Conservation (phyloP, 352 stramenopile species). For the Globisporangium alternatum region DNA sequence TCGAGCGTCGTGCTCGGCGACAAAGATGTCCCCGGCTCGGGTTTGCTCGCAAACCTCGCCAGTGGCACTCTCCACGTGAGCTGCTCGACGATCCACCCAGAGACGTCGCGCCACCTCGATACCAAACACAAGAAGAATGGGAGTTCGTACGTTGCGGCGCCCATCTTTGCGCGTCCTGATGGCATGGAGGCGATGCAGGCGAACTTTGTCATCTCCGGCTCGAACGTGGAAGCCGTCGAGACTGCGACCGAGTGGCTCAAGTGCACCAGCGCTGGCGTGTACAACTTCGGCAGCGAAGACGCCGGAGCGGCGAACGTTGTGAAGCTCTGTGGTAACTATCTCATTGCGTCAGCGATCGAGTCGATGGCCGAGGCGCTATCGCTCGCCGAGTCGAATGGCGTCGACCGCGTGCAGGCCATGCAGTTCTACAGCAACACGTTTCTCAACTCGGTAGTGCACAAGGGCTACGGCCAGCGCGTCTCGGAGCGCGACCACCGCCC, state of each 20-base stretch:
- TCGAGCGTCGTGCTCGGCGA: constrained; percentile 38
- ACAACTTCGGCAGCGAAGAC: constrained; percentile 49
- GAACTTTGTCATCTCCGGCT: constrained; percentile 56
- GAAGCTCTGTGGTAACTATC: constrained; percentile 81
- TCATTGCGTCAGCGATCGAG: constrained; percentile 80
- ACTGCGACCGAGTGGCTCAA: constrained; percentile 36
- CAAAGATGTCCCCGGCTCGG: constrained; percentile 14
- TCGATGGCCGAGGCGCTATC: constrained; percentile 67
- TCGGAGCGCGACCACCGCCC: constrained; percentile 67
- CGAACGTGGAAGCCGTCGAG: constrained; percentile 31
- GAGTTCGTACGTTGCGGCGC: constrained; percentile 47
- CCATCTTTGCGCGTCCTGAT: constrained; percentile 74
- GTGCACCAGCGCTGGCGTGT: constrained; percentile 40
- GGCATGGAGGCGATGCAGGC: constrained; percentile 67
- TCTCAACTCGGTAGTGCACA: constrained; percentile 80
- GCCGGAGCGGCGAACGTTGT: constrained; percentile 67
- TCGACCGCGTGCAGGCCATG: constrained; percentile 73
- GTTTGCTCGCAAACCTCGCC: constrained; percentile 36
- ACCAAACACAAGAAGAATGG: constrained; percentile 27
- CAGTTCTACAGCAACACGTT: constrained; percentile 78
- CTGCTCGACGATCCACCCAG: constrained; percentile 70
- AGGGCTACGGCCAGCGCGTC: constrained; percentile 77
- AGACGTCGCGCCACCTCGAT: constrained; percentile 47
- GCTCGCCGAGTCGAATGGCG: constrained; percentile 63
- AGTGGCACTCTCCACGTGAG: constrained; percentile 49